These are phyloP conservation scores for Mortierella sp. DNA, from an alignment of 371 early-diverging fungal genomes.

Conservation along the genomic window DNA sequence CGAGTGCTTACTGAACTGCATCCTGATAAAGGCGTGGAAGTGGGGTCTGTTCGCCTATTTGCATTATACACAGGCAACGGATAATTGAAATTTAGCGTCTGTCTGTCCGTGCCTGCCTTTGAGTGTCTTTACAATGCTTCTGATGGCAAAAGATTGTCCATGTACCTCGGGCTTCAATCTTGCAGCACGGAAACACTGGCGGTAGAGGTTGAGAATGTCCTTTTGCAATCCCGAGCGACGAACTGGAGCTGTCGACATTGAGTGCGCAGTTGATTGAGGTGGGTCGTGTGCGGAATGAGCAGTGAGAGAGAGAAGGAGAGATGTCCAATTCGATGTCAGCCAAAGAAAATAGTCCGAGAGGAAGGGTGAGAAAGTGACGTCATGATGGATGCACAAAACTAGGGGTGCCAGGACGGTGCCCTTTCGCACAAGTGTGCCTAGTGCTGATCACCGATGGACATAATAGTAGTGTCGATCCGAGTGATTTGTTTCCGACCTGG, in stretches of 20 bases:
- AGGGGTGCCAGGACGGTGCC: not conserved
- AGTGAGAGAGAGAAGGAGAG: not conserved
- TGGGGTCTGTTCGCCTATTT: conserved; percentile 66
- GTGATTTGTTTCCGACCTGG: not conserved
- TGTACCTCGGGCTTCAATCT: conserved; percentile 69
- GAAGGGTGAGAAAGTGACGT: not conserved
- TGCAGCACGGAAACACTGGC: conserved; percentile 72
- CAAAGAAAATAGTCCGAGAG: not conserved
- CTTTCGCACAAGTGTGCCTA: not conserved
- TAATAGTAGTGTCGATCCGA: not conserved
- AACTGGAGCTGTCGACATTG: conserved; percentile 50
- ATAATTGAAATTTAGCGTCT: not conserved
- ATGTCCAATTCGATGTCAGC: not conserved
- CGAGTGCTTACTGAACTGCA: conserved; percentile 69
- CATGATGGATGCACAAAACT: not conserved
- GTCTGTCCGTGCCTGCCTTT: not conserved
- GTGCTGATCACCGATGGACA: not conserved
- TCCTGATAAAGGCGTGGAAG: conserved; percentile 73
- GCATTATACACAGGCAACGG: not conserved
- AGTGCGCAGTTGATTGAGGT: conserved; percentile 4
- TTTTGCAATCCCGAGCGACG: conserved; percentile 74
- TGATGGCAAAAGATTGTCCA: not conserved
- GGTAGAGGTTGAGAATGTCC: conserved; percentile 71
- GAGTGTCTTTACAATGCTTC: not conserved
- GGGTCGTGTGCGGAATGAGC: conserved; percentile 1